Evolutionary conservation across 1,139 yeast genomes (phyloP), one percentile per base, ranked within the genome.

Genomic region (Meyerozyma athensensis): DNA sequence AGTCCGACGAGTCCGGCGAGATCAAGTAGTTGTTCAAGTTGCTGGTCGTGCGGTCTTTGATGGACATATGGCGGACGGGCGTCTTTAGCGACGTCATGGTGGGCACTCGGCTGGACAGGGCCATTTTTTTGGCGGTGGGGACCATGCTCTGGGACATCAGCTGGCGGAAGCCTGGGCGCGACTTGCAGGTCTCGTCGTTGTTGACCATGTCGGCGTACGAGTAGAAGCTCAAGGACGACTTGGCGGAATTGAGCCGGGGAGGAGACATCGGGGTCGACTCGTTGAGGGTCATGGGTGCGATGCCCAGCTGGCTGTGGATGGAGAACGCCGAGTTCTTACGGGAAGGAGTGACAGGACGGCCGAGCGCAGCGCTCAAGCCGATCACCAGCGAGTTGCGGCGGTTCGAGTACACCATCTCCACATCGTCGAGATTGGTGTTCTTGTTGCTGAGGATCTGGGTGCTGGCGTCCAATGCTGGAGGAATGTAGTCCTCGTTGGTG

Each of bases 381-480:
- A 65, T 61, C 1, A 80, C 81, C 28, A 77, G 72, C 1, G 86
- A 77, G 39, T 79, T 74, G 46, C 90, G 72, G 49, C 90, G 71
- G 36, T 62, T 59, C 26, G 81, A 70, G 57, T 74, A 80, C 26
- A 84, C 74, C 68, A 85, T 77, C 46, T 85, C 92, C 17, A 84
- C 77, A 42, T 77, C 74, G 49, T 81, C 83, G 44, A 83, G 68
- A 50, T 81, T 76, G 10, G 83, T 67, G 37, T 66, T 60, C 32
- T 73, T 63, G 48, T 78, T 81, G 31, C 73, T 72, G 36, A 85
- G 68, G 26, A 82, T 71, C 34, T 78, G 71, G 3, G 92, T 77
- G 19, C 90, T 74, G 7, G 90, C 90, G 52, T 86, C 95, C 52
- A 87, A 67, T 7, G 89, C 89, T 2, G 96, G 89, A 1, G 95